Base-by-base conservation (phyloP, 441 rosid species). In the Adansonia grandidieri region DNA sequence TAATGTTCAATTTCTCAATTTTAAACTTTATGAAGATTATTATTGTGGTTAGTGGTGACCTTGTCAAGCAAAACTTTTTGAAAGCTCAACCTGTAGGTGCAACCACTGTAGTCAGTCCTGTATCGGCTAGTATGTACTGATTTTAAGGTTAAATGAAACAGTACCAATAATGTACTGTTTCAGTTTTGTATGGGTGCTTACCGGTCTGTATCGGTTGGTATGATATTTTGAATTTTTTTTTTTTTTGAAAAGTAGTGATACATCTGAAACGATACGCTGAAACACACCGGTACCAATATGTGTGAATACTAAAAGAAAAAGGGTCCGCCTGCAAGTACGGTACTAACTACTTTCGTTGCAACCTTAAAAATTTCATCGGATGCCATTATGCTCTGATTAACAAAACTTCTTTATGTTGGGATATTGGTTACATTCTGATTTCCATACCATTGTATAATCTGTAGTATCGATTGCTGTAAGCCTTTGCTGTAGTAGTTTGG, bases 11-110 rank as follows among this genome's bases (percentile, higher is more conserved):
- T 68, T 45, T 19, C 54, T 45, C 37, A 47, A 11, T 19, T 68
- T 37, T 68, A 47, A 68, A 66, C 8, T 66, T 44, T 66, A 42
- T 17, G 53, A n/a, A n/a, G 51, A n/a, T 45, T n/a, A 44, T 42
- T 42, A 9, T 66, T 9, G 14, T 24, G 62, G 74, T 71, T 51
- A 2, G 63, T 53, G 24, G 48, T 71, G 7, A 71, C 24, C 5
- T 53, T n/a, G 48, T 71, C 15, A 53, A n/a, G 11, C 24, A 9
- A n/a, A 53, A 9, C 28, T 28, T 53, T 71, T 50, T 71, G 62
- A 71, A 71, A 53, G 47, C 32, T 72, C 57, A 57, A 73, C n/a
- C 37, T 73, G 63, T 57, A 6, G 40, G 0, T 73, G 76, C 32
- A 54, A 19, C 45, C 45, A 37, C 0, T 37, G 42, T 37, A 37